A percentile compares a stretch with the other conserved stretches of the same genome.
Conservation (phyloP, 2,329 filamentous ascomycete genomes). For the Penicillium sp. region DNA sequence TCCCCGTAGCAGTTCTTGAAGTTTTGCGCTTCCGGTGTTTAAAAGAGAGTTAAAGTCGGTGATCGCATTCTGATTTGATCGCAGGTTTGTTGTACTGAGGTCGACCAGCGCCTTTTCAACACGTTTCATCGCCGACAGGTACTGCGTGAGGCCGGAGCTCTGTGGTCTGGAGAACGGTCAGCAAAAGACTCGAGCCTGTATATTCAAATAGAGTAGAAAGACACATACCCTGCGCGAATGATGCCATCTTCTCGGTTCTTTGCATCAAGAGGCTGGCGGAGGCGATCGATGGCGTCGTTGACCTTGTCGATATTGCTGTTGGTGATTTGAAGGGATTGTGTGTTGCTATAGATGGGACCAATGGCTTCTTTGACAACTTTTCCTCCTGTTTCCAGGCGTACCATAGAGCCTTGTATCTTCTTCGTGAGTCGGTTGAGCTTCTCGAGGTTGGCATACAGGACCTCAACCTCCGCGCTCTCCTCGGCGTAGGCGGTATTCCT, state of each 20-base stretch:
- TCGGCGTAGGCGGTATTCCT: constrained; percentile 61
- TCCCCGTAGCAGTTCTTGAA: constrained; percentile 81
- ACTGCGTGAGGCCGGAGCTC: constrained; percentile 76
- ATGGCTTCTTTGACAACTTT: constrained; percentile 90
- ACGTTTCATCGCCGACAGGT: constrained; percentile 85
- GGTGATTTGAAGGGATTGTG: constrained; percentile 81
- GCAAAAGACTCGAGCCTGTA: not conserved
- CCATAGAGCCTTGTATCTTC: constrained; percentile 88
- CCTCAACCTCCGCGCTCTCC: constrained; percentile 67
- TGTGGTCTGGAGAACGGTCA: constrained; percentile 58
- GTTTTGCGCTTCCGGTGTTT: constrained; percentile 73
- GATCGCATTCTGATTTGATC: constrained; percentile 87
- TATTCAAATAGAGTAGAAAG: not conserved
- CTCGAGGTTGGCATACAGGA: constrained; percentile 70
- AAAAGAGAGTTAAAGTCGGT: constrained; percentile 75
- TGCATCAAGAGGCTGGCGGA: constrained; percentile 88
- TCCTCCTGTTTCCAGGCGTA: constrained; percentile 80
- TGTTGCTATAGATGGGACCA: constrained; percentile 89
- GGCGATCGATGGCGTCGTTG: constrained; percentile 79
- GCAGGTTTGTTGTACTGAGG: constrained; percentile 84
- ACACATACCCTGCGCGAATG: constrained; percentile 69
- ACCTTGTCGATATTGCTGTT: constrained; percentile 86
- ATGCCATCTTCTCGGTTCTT: constrained; percentile 90
- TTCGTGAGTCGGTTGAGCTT: constrained; percentile 92
- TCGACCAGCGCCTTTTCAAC: constrained; percentile 80